Conservation (phyloP, 169 alveolate species). For the Plasmodium gaboni region DNA sequence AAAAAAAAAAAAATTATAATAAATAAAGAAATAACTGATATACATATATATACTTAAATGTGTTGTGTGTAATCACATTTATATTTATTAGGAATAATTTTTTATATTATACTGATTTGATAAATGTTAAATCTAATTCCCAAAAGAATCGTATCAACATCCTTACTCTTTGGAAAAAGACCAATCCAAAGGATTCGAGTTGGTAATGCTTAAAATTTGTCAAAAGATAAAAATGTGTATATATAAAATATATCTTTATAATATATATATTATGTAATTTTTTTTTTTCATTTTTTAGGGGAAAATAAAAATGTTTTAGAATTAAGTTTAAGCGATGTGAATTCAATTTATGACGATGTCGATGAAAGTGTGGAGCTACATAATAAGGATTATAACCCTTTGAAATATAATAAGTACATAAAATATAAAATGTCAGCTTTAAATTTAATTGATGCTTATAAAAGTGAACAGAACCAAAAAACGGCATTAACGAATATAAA, state of each 20-base stretch:
- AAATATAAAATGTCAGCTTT: constrained; percentile 68
- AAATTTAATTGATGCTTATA: constrained; percentile 66
- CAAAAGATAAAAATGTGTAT: constrained; percentile 4
- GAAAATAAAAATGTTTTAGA: constrained; percentile 66
- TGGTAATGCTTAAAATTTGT: constrained; percentile 66
- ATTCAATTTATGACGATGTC: constrained; percentile 68
- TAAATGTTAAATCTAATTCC: constrained; percentile 83
- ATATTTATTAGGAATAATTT: not conserved
- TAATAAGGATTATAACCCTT: constrained; percentile 69
- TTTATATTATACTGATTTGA: not conserved
- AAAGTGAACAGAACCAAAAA: constrained; percentile 57
- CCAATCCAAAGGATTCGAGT: constrained; percentile 83
- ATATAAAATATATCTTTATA: not conserved
- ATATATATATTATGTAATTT: not conserved
- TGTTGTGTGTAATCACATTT: constrained; percentile 3
- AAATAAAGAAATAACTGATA: too few relatives aligned
- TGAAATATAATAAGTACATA: constrained; percentile 50
- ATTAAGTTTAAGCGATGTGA: constrained; percentile 60
- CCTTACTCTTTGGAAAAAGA: constrained; percentile 82
- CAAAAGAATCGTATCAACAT: constrained; percentile 71
- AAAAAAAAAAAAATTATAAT: too few relatives aligned
- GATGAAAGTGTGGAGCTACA: constrained; percentile 37
- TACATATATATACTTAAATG: not conserved
- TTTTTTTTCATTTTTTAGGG: constrained; percentile 13
- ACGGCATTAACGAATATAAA: constrained; percentile 73